phyloP scores from a whole-genome alignment of 345 rosid species.

The Brassica carinata region DNA sequence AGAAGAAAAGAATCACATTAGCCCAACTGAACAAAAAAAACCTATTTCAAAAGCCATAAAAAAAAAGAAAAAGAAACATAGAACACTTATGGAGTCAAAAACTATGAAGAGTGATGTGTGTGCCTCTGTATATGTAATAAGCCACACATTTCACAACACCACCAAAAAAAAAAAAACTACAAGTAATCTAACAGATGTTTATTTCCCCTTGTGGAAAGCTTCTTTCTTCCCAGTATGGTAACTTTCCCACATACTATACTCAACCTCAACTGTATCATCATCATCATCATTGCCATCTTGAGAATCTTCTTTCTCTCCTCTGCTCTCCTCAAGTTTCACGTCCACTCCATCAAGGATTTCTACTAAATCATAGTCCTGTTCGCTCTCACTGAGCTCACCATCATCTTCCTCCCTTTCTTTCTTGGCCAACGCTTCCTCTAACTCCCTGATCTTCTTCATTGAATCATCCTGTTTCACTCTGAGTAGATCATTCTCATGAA shows the following conservation, averaged over 20 bases:
- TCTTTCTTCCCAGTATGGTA: slow-evolving; percentile 90
- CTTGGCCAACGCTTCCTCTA: slow-evolving; percentile 71
- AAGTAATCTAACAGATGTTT: not conserved
- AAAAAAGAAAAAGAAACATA: not conserved
- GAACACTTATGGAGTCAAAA: slow-evolving; percentile 17
- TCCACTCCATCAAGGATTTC: slow-evolving; percentile 66
- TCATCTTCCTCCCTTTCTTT: slow-evolving; percentile 66
- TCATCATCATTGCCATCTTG: slow-evolving; percentile 33
- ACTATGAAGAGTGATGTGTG: slow-evolving; percentile 3
- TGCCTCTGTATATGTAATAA: not conserved
- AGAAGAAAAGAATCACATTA: slow-evolving; percentile 29
- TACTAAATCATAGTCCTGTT: slow-evolving; percentile 86
- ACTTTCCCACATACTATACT: slow-evolving; percentile 91
- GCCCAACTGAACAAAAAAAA: slow-evolving; percentile 9
- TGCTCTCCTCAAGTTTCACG: slow-evolving; percentile 13
- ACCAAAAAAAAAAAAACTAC: not conserved
- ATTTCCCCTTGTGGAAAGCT: slow-evolving; percentile 1
- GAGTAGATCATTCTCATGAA: slow-evolving; percentile 75
- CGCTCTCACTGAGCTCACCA: slow-evolving; percentile 76
- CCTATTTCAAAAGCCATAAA: slow-evolving; percentile 3
- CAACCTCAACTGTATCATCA: slow-evolving; percentile 54
- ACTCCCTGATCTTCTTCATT: slow-evolving; percentile 62
- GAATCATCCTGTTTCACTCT: slow-evolving; percentile 57
- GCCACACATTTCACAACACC: not conserved
- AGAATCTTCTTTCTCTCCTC: slow-evolving; percentile 12